Conservation (phyloP, 257 asterid genomes). For the Solanum pimpinellifolium region DNA sequence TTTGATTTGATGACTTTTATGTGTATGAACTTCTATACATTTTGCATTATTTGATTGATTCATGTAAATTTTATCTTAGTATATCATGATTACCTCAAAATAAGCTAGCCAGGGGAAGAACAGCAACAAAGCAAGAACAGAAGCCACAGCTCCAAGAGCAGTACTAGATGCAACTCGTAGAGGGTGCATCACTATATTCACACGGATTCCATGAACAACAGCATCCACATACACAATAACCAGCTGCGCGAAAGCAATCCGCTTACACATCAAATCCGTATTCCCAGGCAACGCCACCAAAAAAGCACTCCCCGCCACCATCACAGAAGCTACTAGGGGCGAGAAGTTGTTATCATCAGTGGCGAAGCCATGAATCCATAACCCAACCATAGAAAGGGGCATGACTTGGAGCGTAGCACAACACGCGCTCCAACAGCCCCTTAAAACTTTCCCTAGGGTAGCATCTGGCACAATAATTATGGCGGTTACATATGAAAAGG, state of each 20-base stretch:
- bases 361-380: slow-evolving; percentile 5
- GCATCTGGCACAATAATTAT: slow-evolving; percentile 39
- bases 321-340: slow-evolving; percentile 8
- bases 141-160: slow-evolving; percentile 38
- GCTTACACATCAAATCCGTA: slow-evolving; percentile 31
- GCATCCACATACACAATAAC: slow-evolving; percentile 33
- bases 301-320: slow-evolving; percentile 24
- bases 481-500: slow-evolving; percentile 44
- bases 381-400: slow-evolving; percentile 24
- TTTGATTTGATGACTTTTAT: too few species aligned
- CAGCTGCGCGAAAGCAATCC: slow-evolving; percentile 57
- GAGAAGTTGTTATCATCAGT: slow-evolving; percentile 5
- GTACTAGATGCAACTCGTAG: slow-evolving; percentile 40
- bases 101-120: slow-evolving; percentile 42
- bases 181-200: slow-evolving; percentile 23
- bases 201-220: slow-evolving; percentile 11
- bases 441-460: slow-evolving; percentile 31
- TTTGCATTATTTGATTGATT: background rate
- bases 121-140: slow-evolving; percentile 35
- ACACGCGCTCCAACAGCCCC: slow-evolving; percentile 43
- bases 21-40: too few species aligned
- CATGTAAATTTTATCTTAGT: background rate
- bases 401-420: slow-evolving; percentile 45
- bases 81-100: slow-evolving; percentile 21
- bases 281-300: slow-evolving; percentile 38